A percentile compares a stretch with the other conserved stretches of the same genome.
Conservation (phyloP, 768 basidiomycete species). For the Ramaria sp. region DNA sequence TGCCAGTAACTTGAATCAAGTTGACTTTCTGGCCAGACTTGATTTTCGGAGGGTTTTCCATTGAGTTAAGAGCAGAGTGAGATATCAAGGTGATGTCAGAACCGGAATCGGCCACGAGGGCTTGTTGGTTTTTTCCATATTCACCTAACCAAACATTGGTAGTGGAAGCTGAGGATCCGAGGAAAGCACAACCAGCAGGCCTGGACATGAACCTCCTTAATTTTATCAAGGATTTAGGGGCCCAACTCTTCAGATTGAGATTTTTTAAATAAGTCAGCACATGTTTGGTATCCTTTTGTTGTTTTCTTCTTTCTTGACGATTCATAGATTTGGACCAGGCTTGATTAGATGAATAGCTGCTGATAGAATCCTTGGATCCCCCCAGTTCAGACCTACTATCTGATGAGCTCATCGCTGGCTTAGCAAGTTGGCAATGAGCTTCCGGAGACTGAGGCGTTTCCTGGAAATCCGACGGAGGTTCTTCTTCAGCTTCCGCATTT, state of each 20-base stretch:
- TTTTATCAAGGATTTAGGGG: not conserved
- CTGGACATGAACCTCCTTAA: slow-evolving; percentile 10
- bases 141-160: slow-evolving; percentile 8
- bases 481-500: too few relatives aligned
- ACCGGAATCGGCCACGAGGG: slow-evolving; percentile 21
- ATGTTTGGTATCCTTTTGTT: not conserved
- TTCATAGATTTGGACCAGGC: not conserved
- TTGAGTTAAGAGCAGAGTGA: too few relatives aligned
- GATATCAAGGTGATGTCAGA: too few relatives aligned
- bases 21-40: too few relatives aligned
- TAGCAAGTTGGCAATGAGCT: too few relatives aligned
- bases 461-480: too few relatives aligned
- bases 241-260: not conserved
- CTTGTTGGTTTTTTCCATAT: not conserved
- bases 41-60: too few relatives aligned
- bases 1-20: too few relatives aligned
- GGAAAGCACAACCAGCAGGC: slow-evolving; percentile 23
- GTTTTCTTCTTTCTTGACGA: not conserved
- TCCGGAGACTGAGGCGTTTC: too few relatives aligned
- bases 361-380: slow-evolving; percentile 10
- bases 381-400: too few relatives aligned
- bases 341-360: too few relatives aligned
- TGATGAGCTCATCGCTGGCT: too few relatives aligned
- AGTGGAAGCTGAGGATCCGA: slow-evolving; percentile 22
- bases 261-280: not conserved